Evolutionary conservation across 2,329 filamentous ascomycete genomes (phyloP).

Genomic region (Cladobotryum mycophilum): DNA sequence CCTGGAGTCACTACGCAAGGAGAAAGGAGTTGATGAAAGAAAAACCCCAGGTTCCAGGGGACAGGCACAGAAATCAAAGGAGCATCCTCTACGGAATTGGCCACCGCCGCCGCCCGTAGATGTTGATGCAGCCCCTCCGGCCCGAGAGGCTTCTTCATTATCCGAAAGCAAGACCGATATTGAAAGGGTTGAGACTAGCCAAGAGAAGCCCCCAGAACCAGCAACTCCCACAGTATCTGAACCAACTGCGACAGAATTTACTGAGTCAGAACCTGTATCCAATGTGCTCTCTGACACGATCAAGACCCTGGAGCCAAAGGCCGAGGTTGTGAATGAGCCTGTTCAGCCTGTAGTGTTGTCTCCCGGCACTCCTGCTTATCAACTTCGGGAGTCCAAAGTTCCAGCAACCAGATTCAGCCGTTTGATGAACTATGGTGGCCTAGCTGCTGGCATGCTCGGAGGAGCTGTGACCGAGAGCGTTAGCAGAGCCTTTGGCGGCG

Average conservation of each 20-base stretch:
- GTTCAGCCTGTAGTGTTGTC: slow-evolving; percentile 11
- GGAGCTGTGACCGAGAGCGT: slow-evolving; percentile 83
- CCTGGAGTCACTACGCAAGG: slow-evolving; percentile 31
- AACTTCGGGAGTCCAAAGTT: slow-evolving; percentile 82
- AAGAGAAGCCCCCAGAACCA: background rate
- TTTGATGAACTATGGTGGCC: slow-evolving; percentile 89
- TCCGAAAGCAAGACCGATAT: background rate
- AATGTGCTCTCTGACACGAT: background rate
- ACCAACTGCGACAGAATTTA: background rate
- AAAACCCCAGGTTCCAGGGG: slow-evolving; percentile 1
- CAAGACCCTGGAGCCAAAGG: slow-evolving; percentile 9
- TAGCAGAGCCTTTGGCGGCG: slow-evolving; percentile 68
- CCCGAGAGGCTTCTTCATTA: background rate
- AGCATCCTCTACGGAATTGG: slow-evolving; percentile 33
- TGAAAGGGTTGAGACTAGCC: background rate
- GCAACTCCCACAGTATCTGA: slow-evolving; percentile 1
- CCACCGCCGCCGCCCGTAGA: slow-evolving; percentile 20
- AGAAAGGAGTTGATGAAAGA: slow-evolving; percentile 8
- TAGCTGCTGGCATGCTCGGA: slow-evolving; percentile 92
- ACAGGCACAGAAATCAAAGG: slow-evolving; percentile 29
- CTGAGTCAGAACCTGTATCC: background rate
- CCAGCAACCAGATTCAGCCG: slow-evolving; percentile 81
- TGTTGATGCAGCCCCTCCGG: background rate
- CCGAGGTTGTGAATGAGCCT: slow-evolving; percentile 23
- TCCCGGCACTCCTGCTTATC: slow-evolving; percentile 41